A percentile compares a stretch with the other conserved stretches of the same genome.
These are phyloP conservation scores for Candida mattraensis DNA, from an alignment of 805 yeast genomes.

Conservation along the genomic window DNA sequence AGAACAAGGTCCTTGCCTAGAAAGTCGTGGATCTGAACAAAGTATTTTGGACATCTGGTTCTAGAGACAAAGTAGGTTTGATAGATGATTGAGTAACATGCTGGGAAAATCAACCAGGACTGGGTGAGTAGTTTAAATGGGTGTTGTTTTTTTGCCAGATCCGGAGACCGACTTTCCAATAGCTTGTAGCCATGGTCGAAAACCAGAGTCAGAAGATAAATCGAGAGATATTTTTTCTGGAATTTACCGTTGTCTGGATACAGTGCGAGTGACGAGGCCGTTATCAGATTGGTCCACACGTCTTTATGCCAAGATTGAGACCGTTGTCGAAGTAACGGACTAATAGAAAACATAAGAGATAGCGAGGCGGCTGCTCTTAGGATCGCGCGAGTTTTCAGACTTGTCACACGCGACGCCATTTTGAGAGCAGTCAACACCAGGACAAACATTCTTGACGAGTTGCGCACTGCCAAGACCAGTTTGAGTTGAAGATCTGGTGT, in stretches of 20 bases:
- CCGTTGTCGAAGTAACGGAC: constrained; percentile 9
- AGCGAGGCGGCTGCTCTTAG: constrained; percentile 12
- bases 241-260: constrained; percentile 17
- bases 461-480: constrained; percentile 8
- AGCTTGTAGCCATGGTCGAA: constrained; percentile 22
- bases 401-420: neutral
- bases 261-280: constrained; percentile 11
- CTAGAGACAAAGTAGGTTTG: constrained; percentile 10
- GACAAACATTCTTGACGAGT: constrained; percentile 6
- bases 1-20: constrained; percentile 1
- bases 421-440: neutral
- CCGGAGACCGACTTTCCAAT: constrained; percentile 14
- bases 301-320: neutral
- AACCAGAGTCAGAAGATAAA: constrained; percentile 14
- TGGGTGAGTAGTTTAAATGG: constrained; percentile 7
- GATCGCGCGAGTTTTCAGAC: constrained; percentile 4
- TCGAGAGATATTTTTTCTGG: constrained; percentile 20
- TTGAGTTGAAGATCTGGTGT: constrained; percentile 1
- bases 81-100: constrained; percentile 21
- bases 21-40: constrained; percentile 12
- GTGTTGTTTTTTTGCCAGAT: constrained; percentile 8
- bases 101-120: constrained; percentile 25
- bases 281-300: constrained; percentile 13
- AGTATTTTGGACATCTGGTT: constrained; percentile 20
- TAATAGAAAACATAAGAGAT: constrained; percentile 14